Percentiles rank a stretch among this genome's conserved stretches.
phyloP scores from a whole-genome alignment of 306 rosid species.

The Castanospermum australe region DNA sequence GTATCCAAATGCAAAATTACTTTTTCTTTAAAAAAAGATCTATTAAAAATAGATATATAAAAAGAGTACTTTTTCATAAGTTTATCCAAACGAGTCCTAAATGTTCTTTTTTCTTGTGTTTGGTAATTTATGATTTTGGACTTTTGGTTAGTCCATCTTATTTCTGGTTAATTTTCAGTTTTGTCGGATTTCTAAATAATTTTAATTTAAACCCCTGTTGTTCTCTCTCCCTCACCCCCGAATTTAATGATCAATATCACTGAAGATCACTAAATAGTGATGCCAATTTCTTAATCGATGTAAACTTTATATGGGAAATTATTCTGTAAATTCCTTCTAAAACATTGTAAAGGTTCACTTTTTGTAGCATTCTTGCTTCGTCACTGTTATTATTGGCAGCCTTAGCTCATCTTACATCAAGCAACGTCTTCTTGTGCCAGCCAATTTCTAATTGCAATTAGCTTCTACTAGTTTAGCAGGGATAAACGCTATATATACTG shows the following conservation, averaged over 20 bases:
- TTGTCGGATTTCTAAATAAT: constrained; percentile 10
- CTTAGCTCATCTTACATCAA: neutral
- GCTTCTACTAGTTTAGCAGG: constrained; percentile 17
- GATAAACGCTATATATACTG: neutral
- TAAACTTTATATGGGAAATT: constrained; percentile 27
- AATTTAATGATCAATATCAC: neutral
- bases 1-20: no score
- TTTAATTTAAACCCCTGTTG: neutral
- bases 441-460: constrained; percentile 7
- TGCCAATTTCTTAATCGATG: constrained; percentile 8
- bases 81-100: no score
- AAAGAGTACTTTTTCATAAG: no score
- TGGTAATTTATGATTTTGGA: constrained; percentile 24
- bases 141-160: constrained; percentile 12
- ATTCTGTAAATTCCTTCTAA: constrained; percentile 7
- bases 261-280: constrained; percentile 21
- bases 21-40: no score
- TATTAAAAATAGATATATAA: no score
- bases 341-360: constrained; percentile 23
- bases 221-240: constrained; percentile 1
- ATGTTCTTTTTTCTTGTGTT: neutral
- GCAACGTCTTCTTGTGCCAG: neutral
- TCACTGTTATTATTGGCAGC: constrained; percentile 7
- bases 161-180: constrained; percentile 11
- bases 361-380: constrained; percentile 24